Base-by-base conservation (phyloP, 2,329 filamentous ascomycete genomes). In the Cladosporium sp. region DNA sequence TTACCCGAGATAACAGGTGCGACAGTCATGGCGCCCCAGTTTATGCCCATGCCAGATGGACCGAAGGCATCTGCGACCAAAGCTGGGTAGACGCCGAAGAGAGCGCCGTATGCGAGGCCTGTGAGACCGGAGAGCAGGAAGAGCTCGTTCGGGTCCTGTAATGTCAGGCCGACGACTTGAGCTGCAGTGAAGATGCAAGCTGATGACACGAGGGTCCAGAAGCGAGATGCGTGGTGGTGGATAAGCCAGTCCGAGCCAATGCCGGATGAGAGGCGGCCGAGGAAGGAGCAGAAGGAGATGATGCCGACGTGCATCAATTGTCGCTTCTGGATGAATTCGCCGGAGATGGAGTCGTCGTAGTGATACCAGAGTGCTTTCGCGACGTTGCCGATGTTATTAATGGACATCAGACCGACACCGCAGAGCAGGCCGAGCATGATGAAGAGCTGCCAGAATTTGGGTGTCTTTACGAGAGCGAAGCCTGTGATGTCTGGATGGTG, bases 361-460 rank as follows among this genome's bases (percentile, higher is more conserved):
- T 90, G 84, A 60, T 84, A 87, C 94, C 94, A 97, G 1, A 99
- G 80, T 2, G 91, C 91, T 69, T 90, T 89, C 58, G 80, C 77
- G 66, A 92, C 85, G 70, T 96, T 95, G 42, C 94, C 94, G 68
- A 97, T 96, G 67, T 99, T 99, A 77, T 99, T 99, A 75, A 99
- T 99, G 0, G 93, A 97, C 94, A 99, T 99, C 63, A 99, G 77
- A 10, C 94, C 94, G 66, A 97, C 89, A 53, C 94, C 94, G 4
- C 91, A 91, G 61, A 97, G 78, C n/a, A 97, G 83, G 37, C 87
- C 91, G 82, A 99, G 90, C 64, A 96, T 85, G 58, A 83, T 74
- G 73, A 95, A 97, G 25, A 96, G 76, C 68, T 95, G 89, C 91
- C 92, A 97, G 73, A 97, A 99, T 63, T 95, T 88, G 48, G 86